Evolutionary conservation across 768 basidiomycete species (phyloP).

Genomic region (Boletus fagicola): DNA sequence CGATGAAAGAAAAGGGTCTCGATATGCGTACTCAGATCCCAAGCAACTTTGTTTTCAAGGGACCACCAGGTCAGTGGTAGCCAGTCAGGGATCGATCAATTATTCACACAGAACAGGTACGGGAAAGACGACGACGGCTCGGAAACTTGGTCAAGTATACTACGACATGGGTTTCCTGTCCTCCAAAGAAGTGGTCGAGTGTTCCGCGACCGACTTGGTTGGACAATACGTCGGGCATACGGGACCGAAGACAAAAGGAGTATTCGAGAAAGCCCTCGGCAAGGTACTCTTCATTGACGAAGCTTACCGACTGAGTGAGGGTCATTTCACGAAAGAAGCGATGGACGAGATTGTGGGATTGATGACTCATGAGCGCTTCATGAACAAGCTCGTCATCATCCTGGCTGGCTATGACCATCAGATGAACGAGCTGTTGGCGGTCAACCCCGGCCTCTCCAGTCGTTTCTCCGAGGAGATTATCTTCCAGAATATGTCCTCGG

Average conservation of each 20-base stretch:
- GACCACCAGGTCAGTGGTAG: constrained; percentile 55
- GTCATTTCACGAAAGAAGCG: constrained; percentile 69
- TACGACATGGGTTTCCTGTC: constrained; percentile 63
- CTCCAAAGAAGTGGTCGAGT: constrained; percentile 55
- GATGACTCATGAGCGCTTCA: constrained; percentile 58
- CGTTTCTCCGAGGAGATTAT: constrained; percentile 64
- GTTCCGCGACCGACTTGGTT: constrained; percentile 69
- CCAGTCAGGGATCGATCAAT: background rate
- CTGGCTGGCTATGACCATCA: constrained; percentile 70
- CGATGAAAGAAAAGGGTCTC: constrained; percentile 40
- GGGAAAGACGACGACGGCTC: constrained; percentile 61
- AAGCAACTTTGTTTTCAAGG: constrained; percentile 67
- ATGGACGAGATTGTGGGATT: constrained; percentile 71
- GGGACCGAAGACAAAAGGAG: constrained; percentile 60
- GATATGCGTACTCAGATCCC: constrained; percentile 54
- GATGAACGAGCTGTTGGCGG: constrained; percentile 57
- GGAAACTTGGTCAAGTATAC: constrained; percentile 63
- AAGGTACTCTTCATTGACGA: constrained; percentile 73
- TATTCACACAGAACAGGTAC: constrained; percentile 45
- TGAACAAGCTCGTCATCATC: constrained; percentile 62
- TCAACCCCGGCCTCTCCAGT: constrained; percentile 67
- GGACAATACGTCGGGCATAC: constrained; percentile 73
- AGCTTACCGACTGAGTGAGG: constrained; percentile 62
- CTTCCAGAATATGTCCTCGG: constrained; percentile 54
- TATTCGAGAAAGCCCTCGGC: constrained; percentile 65